Conservation (phyloP, 2,329 filamentous ascomycete species). For the Trichophyton verrucosum region DNA sequence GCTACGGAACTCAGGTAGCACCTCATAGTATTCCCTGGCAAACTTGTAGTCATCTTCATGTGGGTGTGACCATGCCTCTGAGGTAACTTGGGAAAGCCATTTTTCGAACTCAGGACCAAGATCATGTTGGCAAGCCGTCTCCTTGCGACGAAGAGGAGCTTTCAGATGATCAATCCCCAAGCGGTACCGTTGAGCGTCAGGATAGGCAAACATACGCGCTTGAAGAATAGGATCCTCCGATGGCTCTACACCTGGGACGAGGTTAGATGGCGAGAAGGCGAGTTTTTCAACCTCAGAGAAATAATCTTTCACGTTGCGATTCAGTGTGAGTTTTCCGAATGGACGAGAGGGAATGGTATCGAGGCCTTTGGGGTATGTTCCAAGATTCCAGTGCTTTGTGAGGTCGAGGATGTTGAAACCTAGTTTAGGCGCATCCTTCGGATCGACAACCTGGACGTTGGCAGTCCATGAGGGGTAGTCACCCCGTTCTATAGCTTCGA, state of each 20-base stretch:
- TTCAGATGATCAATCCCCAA: conserved; percentile 31
- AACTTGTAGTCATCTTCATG: conserved; percentile 3
- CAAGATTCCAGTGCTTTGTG: conserved; percentile 44
- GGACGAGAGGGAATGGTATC: conserved; percentile 35
- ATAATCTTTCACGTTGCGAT: conserved; percentile 46
- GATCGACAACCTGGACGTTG: conserved; percentile 44
- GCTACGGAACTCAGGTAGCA: conserved; percentile 6
- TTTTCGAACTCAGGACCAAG: not conserved
- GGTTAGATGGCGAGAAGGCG: conserved; percentile 51
- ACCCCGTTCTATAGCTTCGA: conserved; percentile 46
- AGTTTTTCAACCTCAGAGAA: conserved; percentile 56
- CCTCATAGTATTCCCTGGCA: conserved; percentile 3
- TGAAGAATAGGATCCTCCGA: conserved; percentile 53
- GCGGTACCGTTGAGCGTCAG: conserved; percentile 37
- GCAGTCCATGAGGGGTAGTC: conserved; percentile 47
- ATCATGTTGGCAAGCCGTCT: not conserved
- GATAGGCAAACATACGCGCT: conserved; percentile 48
- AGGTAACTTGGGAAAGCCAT: not conserved
- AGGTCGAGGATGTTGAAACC: conserved; percentile 44
- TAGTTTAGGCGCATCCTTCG: conserved; percentile 37
- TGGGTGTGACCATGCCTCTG: not conserved
- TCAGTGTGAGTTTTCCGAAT: conserved; percentile 41
- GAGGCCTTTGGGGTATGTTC: conserved; percentile 11
- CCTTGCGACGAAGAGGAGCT: conserved; percentile 17
- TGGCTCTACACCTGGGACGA: conserved; percentile 52